Evolutionary conservation across 108 stramenopile species (phyloP), one percentile per base, ranked within the genome.

Genomic region (Epipyxis sp.): DNA sequence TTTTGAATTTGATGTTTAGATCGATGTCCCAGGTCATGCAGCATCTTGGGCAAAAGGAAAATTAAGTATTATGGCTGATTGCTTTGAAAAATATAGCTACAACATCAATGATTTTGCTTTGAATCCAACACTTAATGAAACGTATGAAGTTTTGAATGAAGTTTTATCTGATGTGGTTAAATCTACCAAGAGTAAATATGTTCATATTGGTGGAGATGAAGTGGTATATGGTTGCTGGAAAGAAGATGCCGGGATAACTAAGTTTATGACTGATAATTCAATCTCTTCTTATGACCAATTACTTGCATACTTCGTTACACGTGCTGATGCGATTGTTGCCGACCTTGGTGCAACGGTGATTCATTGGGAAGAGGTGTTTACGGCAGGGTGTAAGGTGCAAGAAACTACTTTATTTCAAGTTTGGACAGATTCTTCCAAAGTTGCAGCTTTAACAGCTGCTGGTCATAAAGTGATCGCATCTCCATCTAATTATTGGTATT

Each of bases 221-320:
- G 71, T 74, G 6, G 71, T 74, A 3, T 74, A 74, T 74, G 71
- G 71, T 6, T 74, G 71, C 71, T 74, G 71, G 71, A 57, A 46
- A 30, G 43, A 74, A 13, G 71, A 74, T 37, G 6, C 71, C 6
- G 13, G 41, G 16, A 37, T 74, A 16, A 42, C 43, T 10, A 39
- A 6, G 6, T 74, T 74, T 42, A 34, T 34, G 32, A 3, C 40
- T 6, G 35, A 3, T 10, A 27, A 74, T 27, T 37, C 42, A 29
- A 34, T 34, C 46, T 43, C 6, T 16, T 74, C 71, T 39, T 74
- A 74, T 74, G 71, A 74, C 34, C 13, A 6, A 6, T 57, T 74
- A 42, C 71, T 74, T 10, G 10, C 44, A 6, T 74, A 74, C 42
- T 74, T 74, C 34, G 71, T 74, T 13, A 34, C 3, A 10, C 3